phyloP scores from a whole-genome alignment of 805 yeast genomes.

The Candida tammaniensis region DNA sequence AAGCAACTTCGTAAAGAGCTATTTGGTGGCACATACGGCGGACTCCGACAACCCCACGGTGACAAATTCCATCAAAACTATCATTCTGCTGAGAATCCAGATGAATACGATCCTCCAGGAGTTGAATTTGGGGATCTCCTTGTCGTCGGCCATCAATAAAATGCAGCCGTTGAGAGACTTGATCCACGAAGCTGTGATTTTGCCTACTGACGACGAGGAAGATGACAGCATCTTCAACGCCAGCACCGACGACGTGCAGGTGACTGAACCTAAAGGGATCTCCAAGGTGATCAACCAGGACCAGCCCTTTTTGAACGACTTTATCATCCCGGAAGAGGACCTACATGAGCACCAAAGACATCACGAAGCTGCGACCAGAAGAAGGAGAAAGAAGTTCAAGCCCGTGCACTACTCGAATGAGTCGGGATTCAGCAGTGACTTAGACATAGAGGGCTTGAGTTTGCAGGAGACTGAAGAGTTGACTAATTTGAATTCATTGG shows the following conservation, averaged over 20 bases:
- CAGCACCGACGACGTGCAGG: slow-evolving; percentile 2
- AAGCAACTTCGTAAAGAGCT: slow-evolving; percentile 8
- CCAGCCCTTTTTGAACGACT: slow-evolving; percentile 47
- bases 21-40: slow-evolving; percentile 8
- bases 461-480: slow-evolving; percentile 32
- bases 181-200: slow-evolving; percentile 44
- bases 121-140: slow-evolving; percentile 44
- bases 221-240: slow-evolving; percentile 7
- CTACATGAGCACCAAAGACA: slow-evolving; percentile 17
- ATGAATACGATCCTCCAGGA: slow-evolving; percentile 40
- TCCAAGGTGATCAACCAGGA: slow-evolving; percentile 45
- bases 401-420: slow-evolving; percentile 7
- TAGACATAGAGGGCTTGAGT: slow-evolving; percentile 37
- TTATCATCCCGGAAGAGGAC: slow-evolving; percentile 45
- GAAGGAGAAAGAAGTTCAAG: slow-evolving; percentile 5
- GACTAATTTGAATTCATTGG: slow-evolving; percentile 33
- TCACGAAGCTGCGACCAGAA: slow-evolving; percentile 11
- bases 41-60: slow-evolving; percentile 17
- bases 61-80: slow-evolving; percentile 27
- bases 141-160: slow-evolving; percentile 51
- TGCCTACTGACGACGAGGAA: slow-evolving; percentile 48
- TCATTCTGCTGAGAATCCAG: slow-evolving; percentile 40
- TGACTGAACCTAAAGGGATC: slow-evolving; percentile 56
- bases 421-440: slow-evolving; percentile 20
- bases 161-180: slow-evolving; percentile 46